A percentile compares a stretch with the other conserved stretches of the same genome.
Conservation (phyloP, 2,329 filamentous ascomycete species). For the Laburnicola sp. region DNA sequence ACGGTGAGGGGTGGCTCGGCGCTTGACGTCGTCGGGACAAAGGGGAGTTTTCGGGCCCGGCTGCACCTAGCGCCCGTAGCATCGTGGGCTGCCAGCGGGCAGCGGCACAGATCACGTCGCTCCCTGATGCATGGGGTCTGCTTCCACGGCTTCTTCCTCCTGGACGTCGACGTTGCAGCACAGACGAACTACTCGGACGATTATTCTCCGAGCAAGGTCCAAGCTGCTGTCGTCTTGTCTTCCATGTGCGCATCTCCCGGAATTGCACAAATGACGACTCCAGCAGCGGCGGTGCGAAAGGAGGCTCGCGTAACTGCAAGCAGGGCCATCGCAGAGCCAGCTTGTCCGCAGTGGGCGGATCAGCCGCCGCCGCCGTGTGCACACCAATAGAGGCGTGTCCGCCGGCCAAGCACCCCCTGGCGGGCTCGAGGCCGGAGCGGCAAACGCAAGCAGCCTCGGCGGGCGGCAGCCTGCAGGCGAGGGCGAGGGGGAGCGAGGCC, state of each 20-base stretch:
- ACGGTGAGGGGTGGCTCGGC: constrained; percentile 18
- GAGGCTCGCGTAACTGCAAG: constrained; percentile 20
- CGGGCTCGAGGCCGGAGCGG: background rate
- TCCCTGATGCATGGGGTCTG: too few relatives aligned
- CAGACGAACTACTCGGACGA: background rate
- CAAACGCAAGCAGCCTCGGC: background rate
- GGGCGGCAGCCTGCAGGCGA: constrained; percentile 5
- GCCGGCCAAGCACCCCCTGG: constrained; percentile 4
- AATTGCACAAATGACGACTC: constrained; percentile 18
- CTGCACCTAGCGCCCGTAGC: constrained; percentile 23
- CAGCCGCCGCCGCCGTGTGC: constrained; percentile 27
- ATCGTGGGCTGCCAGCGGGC: background rate
- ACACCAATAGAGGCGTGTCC: constrained; percentile 9
- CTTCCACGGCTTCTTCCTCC: constrained; percentile 12
- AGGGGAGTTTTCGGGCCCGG: constrained; percentile 24
- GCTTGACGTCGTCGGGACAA: constrained; percentile 26
- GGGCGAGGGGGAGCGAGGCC: background rate
- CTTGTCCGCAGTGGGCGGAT: constrained; percentile 27
- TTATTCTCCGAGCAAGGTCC: constrained; percentile 18
- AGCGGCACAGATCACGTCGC: background rate
- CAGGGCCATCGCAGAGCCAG: constrained; percentile 23
- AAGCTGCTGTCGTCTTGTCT: constrained; percentile 7
- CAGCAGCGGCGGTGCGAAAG: constrained; percentile 10
- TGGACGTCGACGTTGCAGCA: background rate
- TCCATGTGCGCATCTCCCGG: constrained; percentile 24